Conservation (phyloP, 2,329 filamentous ascomycete species). For the Colletotrichum sojae region DNA sequence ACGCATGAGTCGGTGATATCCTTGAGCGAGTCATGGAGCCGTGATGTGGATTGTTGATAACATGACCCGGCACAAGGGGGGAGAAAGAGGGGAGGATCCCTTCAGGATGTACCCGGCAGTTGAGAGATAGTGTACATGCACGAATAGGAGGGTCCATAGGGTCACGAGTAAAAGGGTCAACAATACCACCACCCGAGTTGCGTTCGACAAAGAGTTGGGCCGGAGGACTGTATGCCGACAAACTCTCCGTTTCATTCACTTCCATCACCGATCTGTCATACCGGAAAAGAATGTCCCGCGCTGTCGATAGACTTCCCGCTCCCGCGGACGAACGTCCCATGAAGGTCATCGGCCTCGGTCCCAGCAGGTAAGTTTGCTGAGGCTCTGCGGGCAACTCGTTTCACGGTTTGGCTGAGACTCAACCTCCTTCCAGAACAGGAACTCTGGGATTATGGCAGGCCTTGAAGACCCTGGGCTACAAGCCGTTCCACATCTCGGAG, state of each 20-base stretch:
- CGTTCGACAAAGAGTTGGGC: not conserved
- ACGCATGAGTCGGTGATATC: conserved; percentile 26
- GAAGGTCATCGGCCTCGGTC: conserved; percentile 35
- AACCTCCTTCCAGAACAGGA: conserved; percentile 48
- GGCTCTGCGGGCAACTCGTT: not conserved
- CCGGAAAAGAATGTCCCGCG: conserved; percentile 27
- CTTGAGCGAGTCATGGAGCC: conserved; percentile 23
- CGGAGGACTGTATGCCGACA: not conserved
- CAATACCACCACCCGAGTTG: conserved; percentile 1
- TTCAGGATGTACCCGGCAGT: conserved; percentile 1
- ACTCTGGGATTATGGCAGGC: conserved; percentile 54
- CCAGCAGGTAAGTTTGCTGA: conserved; percentile 22
- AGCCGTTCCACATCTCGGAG: conserved; percentile 55
- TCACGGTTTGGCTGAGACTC: not conserved
- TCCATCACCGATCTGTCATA: conserved; percentile 2
- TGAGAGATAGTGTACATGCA: not conserved
- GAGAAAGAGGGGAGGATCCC: not conserved
- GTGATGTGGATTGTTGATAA: conserved; percentile 15
- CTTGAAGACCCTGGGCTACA: conserved; percentile 53
- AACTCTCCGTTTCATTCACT: not conserved
- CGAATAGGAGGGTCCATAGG: not conserved
- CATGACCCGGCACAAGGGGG: not conserved
- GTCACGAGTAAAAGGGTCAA: conserved; percentile 25
- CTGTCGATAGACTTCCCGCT: conserved; percentile 35
- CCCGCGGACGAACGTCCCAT: conserved; percentile 24